Conservation (phyloP, 164 flowering plant genomes). For the Liquidambar formosana region DNA sequence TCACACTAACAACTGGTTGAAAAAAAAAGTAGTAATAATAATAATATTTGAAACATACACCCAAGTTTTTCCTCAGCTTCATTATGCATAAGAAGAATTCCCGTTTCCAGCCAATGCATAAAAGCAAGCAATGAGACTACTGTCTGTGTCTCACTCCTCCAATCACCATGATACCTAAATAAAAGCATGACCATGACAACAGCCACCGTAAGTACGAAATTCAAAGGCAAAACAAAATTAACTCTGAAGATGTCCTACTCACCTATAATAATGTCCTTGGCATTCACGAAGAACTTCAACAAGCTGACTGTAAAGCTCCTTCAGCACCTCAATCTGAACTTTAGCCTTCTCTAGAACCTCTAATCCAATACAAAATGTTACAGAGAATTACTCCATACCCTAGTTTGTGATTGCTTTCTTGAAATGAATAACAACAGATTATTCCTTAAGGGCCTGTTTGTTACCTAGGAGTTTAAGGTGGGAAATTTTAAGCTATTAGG, state of each 20-base stretch:
- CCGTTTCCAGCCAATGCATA: constrained; percentile 92
- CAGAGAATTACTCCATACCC: neutral
- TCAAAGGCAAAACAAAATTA: neutral
- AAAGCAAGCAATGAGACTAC: constrained; percentile 83
- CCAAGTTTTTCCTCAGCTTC: constrained; percentile 87
- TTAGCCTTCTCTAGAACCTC: constrained; percentile 78
- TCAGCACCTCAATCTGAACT: constrained; percentile 50
- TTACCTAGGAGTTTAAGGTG: too few species aligned
- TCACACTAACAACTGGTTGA: neutral
- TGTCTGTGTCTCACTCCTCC: constrained; percentile 90
- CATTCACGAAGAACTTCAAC: constrained; percentile 63
- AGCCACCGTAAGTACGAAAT: neutral
- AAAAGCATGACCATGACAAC: constrained; percentile 7
- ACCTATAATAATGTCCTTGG: constrained; percentile 88
- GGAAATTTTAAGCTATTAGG: too few species aligned
- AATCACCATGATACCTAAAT: constrained; percentile 88
- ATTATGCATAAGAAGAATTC: constrained; percentile 70
- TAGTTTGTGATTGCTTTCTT: neutral
- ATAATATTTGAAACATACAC: constrained; percentile 42
- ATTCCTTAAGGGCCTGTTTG: too few species aligned
- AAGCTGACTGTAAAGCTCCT: constrained; percentile 50
- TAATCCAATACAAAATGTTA: constrained; percentile 15
- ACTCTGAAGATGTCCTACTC: neutral
- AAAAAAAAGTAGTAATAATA: neutral
- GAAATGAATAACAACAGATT: neutral